Evolutionary conservation across 1,284 basidiomycete genomes (phyloP), one percentile per base, ranked within the genome.

Genomic region (Pseudozyma tsukubaensis): DNA sequence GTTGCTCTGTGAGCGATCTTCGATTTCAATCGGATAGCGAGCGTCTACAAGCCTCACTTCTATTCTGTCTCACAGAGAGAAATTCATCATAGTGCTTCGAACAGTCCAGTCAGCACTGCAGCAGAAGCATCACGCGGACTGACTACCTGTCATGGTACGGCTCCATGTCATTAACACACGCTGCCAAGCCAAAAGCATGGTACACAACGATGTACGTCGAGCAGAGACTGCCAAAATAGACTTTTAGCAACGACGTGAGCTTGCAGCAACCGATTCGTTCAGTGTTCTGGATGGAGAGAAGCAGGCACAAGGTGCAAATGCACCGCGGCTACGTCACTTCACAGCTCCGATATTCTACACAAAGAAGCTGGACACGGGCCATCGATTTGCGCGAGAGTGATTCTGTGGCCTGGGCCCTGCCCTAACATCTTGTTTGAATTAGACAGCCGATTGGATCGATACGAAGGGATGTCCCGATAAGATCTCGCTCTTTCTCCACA

Each of bases 251-350:
- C 29, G 48, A 34, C 34, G 48, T 36, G 34, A 47, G 34, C 9
- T 36, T 47, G 43, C 32, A 47, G 55, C 37, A 57, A 42, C 45
- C 35, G 45, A 16, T 42, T 24, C 24, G 21, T 19, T 40, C 36
- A 34, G 47, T 40, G 36, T 11, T 18, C 29, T 21, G 4, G 36
- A 42, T 12, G 34, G 35, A 16, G 21, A n/a, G 16, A 44, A 24
- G 18, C 16, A 49, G 32, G 21, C 21, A 39, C 50, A n/a, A 19
- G 10, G 12, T 35, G 4, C 24, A 48, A 37, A 6, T 29, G 24
- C 24, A 18, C 29, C 35, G 6, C 14, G 29, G 16, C 44, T 62
- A 68, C 65, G 65, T 68, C 65, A 62, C 59, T 62, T 45, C 45
- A 54, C 65, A 68, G 64, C 50, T 37, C 16, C 16, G n/a, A 32